Conservation (phyloP, 2,329 filamentous ascomycete genomes). For the Aspergillus floridensis region DNA sequence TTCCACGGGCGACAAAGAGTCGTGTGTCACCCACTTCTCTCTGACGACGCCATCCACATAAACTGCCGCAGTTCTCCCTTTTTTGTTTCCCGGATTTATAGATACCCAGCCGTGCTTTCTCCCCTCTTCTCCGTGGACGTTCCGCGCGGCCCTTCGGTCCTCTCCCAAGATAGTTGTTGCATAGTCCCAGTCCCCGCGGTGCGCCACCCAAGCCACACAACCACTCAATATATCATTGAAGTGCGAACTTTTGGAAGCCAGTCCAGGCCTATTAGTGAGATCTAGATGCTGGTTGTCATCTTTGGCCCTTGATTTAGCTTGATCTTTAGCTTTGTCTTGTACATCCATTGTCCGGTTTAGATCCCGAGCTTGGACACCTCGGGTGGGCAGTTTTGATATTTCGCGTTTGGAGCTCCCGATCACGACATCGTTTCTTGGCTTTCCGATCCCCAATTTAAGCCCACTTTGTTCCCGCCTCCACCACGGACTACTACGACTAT, state of each 20-base stretch:
- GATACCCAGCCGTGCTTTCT: neutral
- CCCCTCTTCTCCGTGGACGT: slow-evolving; percentile 7
- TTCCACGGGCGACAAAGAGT: slow-evolving; percentile 6
- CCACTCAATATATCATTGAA: neutral
- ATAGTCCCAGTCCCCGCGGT: neutral
- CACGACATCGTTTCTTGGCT: slow-evolving; percentile 30
- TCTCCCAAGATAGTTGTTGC: neutral
- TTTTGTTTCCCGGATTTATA: slow-evolving; percentile 4
- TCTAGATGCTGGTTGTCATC: neutral
- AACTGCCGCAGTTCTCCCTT: slow-evolving; percentile 8
- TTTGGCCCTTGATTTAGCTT: neutral
- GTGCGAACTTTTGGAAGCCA: neutral
- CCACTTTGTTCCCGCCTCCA: slow-evolving; percentile 8
- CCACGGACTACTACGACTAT: neutral
- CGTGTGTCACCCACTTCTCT: slow-evolving; percentile 11
- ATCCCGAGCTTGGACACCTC: neutral
- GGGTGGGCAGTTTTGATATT: slow-evolving; percentile 17
- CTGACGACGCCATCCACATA: slow-evolving; percentile 13
- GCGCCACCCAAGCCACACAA: neutral
- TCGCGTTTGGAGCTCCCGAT: slow-evolving; percentile 24
- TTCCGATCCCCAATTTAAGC: slow-evolving; percentile 17
- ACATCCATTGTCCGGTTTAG: slow-evolving; percentile 4
- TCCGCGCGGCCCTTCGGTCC: neutral
- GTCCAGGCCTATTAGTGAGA: neutral
- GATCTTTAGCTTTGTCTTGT: neutral